Base-by-base conservation (phyloP, 208 protist genomes). In the Phytomonas sp. region DNA sequence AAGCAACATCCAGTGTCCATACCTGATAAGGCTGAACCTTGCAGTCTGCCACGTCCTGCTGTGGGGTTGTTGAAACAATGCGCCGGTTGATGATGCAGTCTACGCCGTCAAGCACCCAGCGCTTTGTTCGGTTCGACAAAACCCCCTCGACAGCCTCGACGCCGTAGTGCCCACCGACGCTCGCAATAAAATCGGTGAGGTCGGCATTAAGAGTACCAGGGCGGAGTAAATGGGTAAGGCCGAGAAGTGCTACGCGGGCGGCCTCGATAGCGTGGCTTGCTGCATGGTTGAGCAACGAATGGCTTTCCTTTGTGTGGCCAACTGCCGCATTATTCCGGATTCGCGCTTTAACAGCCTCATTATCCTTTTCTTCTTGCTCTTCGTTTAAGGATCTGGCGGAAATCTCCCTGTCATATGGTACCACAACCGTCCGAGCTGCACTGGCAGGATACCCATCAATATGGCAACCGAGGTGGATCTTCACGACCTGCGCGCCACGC, bases 381-480 rank as follows among this genome's bases (percentile, higher is more conserved):
- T 56, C 33, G 31, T 67, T 59, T 14, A 30, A 31, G 12, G 69
- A 42, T 59, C 45, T 62, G 1, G 26, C 31, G 16, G 60, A 52
- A 6, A 26, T 23, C 0, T 56, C 45, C 0, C 2, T 12, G 19
- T 56, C 45, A 26, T 26, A 56, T 8, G 84, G 81, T 26, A 97
- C 82, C 29, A 99, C 75, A 63, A 98, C 62, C 0, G 97, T 99
- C 82, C 97, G 95, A 2, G 96, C 97, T 19, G 91, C 95, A 30
- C 86, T 81, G 14, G 97, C 93, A 12, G 98, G 92, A 83, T 97
- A 99, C 72, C 98, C 98, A 75, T 99, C 98, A 42, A 99, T 85
- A 78, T 99, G 98, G 74, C 87, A 94, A 65, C 97, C 98, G 4
- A 99, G 76, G 76, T 99, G 98, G 75, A 98, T 92, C 86, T 99